These are phyloP conservation scores for Erysimum cheiri DNA, from an alignment of 441 rosid genomes.

Conservation along the genomic window DNA sequence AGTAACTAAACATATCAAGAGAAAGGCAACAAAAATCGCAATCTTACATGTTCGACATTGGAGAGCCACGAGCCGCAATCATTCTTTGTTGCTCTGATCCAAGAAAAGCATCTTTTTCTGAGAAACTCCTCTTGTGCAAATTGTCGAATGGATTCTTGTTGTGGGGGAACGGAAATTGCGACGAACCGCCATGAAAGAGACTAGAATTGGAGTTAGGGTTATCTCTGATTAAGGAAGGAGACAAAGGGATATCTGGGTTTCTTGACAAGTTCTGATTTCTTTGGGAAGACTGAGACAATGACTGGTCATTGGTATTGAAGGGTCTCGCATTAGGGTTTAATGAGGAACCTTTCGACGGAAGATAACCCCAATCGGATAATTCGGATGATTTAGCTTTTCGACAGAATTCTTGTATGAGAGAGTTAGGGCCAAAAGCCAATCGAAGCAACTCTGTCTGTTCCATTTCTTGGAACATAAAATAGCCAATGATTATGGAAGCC, in stretches of 20 bases:
- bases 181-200: slow-evolving; percentile 40
- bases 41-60: slow-evolving; percentile 47
- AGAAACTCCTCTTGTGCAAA: slow-evolving; percentile 73
- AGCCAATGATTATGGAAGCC: slow-evolving; percentile 83
- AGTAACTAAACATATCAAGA: slow-evolving; percentile 21
- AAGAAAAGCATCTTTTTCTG: slow-evolving; percentile 71
- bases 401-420: slow-evolving; percentile 57
- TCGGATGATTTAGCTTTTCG: slow-evolving; percentile 54
- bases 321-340: slow-evolving; percentile 57
- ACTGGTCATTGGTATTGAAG: slow-evolving; percentile 45
- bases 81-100: slow-evolving; percentile 57
- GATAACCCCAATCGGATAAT: slow-evolving; percentile 49
- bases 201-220: slow-evolving; percentile 32
- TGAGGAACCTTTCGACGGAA: slow-evolving; percentile 50
- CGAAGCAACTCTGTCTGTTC: slow-evolving; percentile 61
- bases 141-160: slow-evolving; percentile 54
- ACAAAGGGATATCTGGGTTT: no score
- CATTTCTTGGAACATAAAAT: slow-evolving; percentile 67
- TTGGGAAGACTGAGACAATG: slow-evolving; percentile 62
- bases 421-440: slow-evolving; percentile 65
- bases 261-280: no score
- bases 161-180: slow-evolving; percentile 42
- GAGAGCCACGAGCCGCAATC: slow-evolving; percentile 50
- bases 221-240: no score
- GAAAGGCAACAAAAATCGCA: background rate